Base-by-base conservation (phyloP, 2,329 filamentous ascomycete genomes). In the Niveomyces coronatus region DNA sequence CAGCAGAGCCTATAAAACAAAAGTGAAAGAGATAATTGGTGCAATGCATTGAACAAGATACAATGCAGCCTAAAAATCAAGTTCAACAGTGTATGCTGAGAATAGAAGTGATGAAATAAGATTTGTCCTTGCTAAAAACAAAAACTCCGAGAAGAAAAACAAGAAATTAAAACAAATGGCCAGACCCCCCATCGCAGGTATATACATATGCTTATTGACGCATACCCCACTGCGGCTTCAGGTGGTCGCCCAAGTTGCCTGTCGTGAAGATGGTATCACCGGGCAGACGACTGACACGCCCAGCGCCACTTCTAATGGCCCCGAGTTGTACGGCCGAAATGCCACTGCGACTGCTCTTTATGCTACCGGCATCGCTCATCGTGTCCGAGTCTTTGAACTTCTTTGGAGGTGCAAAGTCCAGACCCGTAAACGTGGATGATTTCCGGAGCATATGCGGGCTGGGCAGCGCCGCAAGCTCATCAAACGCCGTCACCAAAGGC, bases 231-330 rank as follows among this genome's bases (percentile, higher is more conserved):
- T 63, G 60, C 30, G 75, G 76, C 61, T 78, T 79, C 44, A 80
- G 63, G 48, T 67, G 65, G 46, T 76, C 61, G 41, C 65, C 61
- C 56, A 89, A 60, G 40, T 85, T 76, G 23, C 82, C 74, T 51
- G 70, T 71, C 4, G 85, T 87, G 47, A 87, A 88, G 41, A 94
- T 85, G 30, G 80, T 74, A 48, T 88, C 85, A 41, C 77, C 79
- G 0, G 88, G 87, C 44, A 95, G 72, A 35, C 84, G 79, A 55
- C 85, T 91, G 47, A 95, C 76, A 45, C 88, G 83, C 52, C 93
- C 89, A 31, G 86, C 87, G 47, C 88, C 88, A 41, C 66, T 74
- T 47, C 87, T 83, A 50, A 94, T 79, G 50, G 85, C 82, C 44
- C 77, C 67, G 36, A 76, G 63, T 53, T 87, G 75, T 36, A 71